These are phyloP conservation scores for Pestalotiopsis sp. DNA, from an alignment of 2,329 filamentous ascomycete genomes.

Conservation along the genomic window DNA sequence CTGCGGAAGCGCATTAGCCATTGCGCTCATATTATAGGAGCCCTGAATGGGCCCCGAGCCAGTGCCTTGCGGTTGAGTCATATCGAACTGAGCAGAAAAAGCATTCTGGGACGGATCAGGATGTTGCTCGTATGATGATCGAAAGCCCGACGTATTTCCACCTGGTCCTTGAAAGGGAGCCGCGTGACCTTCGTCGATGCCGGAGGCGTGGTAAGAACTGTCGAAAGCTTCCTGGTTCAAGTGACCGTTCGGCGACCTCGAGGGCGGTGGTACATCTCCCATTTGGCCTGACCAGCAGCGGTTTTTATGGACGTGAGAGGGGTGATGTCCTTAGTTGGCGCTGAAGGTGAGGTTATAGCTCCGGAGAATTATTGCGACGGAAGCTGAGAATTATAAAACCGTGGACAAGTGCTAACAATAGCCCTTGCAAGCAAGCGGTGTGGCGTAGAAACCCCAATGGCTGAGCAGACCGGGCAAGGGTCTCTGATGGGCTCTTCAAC, in stretches of 20 bases:
- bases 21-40: conserved; percentile 47
- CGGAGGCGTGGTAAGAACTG: conserved; percentile 20
- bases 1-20: conserved; percentile 45
- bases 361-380: neutral
- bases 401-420: conserved; percentile 10
- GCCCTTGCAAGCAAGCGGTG: conserved; percentile 8
- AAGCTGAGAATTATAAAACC: conserved; percentile 3
- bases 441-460: conserved; percentile 8
- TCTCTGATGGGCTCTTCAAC: neutral
- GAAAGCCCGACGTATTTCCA: conserved; percentile 23
- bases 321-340: neutral
- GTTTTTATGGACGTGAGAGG: neutral
- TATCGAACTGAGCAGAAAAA: conserved; percentile 43
- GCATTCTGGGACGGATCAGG: conserved; percentile 36
- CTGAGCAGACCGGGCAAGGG: conserved; percentile 6
- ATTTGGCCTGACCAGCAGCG: conserved; percentile 23
- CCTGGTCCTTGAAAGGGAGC: conserved; percentile 17
- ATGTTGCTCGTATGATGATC: conserved; percentile 31
- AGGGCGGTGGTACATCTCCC: conserved; percentile 32
- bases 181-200: conserved; percentile 21
- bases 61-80: conserved; percentile 33
- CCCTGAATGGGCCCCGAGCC: conserved; percentile 38
- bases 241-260: conserved; percentile 19
- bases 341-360: conserved; percentile 5
- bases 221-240: conserved; percentile 17